phyloP scores from a whole-genome alignment of 2,329 filamentous ascomycete species.

The Fusarium miscanthi region DNA sequence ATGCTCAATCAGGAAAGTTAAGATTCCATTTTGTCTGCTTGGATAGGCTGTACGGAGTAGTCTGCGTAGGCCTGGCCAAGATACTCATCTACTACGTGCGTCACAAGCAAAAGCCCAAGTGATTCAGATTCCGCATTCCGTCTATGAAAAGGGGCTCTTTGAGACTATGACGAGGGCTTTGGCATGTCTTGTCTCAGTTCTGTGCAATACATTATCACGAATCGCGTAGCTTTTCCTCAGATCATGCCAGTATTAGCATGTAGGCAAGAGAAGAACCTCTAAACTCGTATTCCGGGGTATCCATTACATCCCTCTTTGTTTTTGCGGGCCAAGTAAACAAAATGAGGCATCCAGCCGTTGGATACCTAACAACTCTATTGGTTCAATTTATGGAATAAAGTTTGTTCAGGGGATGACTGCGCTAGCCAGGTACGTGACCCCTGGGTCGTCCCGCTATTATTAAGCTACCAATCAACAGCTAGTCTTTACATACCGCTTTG shows the following conservation, averaged over 20 bases:
- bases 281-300: not conserved
- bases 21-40: constrained; percentile 15
- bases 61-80: not conserved
- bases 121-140: constrained; percentile 27
- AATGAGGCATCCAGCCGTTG: not conserved
- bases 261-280: not conserved
- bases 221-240: not conserved
- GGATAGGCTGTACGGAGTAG: not conserved
- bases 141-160: constrained; percentile 3
- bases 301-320: not conserved
- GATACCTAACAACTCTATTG: not conserved
- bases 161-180: not conserved
- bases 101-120: constrained; percentile 2
- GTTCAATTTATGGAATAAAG: not conserved
- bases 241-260: not conserved
- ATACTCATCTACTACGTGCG: not conserved
- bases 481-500: constrained; percentile 20
- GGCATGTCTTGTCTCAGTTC: not conserved
- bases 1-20: constrained; percentile 19
- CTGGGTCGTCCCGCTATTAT: not conserved
- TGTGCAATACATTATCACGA: not conserved
- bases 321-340: not conserved
- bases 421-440: constrained; percentile 29
- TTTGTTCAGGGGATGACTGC: constrained; percentile 19
- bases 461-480: constrained; percentile 13